A percentile compares a stretch with the other conserved stretches of the same genome.
Conservation (phyloP, 306 rosid genomes). For the Ochetophila trinervis region DNA sequence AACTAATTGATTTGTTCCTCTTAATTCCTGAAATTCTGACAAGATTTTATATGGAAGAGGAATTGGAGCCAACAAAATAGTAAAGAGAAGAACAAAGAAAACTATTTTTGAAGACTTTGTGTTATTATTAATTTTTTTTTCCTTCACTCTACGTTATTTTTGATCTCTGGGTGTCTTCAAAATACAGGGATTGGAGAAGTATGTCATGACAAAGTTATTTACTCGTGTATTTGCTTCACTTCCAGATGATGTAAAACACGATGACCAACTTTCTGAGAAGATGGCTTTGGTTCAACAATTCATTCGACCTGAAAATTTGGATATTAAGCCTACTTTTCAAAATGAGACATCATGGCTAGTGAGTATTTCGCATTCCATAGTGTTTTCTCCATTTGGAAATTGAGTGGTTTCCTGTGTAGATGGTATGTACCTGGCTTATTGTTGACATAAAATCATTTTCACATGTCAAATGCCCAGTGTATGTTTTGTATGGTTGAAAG, state of each 20-base stretch:
- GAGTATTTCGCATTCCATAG: constrained; percentile 35
- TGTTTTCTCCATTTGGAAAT: not conserved
- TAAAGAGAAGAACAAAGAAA: too few species aligned
- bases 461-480: too few species aligned
- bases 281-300: constrained; percentile 89
- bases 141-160: constrained; percentile 15
- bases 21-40: too few species aligned
- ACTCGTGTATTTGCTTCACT: constrained; percentile 87
- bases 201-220: constrained; percentile 97
- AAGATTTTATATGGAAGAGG: too few species aligned
- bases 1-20: too few species aligned
- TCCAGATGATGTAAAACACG: constrained; percentile 80
- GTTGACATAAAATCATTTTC: too few species aligned
- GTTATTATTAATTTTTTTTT: not conserved
- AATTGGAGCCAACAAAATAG: too few species aligned
- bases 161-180: constrained; percentile 23
- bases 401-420: not conserved
- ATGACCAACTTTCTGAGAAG: constrained; percentile 76
- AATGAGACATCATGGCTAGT: constrained; percentile 98
- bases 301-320: constrained; percentile 89
- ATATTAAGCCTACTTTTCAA: constrained; percentile 72
- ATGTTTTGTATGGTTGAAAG: not conserved
- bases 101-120: too few species aligned
- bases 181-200: constrained; percentile 97
- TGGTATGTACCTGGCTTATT: not conserved